Percentiles rank a stretch among this genome's conserved stretches.
These are phyloP conservation scores for Arbutus unedo DNA, from an alignment of 148 eudicot genomes.

Conservation along the genomic window DNA sequence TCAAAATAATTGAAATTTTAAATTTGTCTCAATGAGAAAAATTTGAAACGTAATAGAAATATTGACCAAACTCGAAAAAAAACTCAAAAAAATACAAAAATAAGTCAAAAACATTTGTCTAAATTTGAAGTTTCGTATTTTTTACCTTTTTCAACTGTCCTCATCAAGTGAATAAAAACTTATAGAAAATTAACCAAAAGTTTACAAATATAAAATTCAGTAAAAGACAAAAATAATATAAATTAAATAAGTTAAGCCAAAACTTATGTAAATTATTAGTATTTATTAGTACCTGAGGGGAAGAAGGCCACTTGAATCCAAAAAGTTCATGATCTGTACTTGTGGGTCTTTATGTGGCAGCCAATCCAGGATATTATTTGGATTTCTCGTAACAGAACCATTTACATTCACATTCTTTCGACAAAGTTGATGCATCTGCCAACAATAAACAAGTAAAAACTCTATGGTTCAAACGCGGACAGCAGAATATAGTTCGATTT, in stretches of 20 bases:
- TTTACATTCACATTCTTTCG: conserved; percentile 15
- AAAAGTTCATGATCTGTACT: conserved; percentile 38
- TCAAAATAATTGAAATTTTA: no score
- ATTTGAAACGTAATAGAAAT: no score
- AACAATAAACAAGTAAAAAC: background rate
- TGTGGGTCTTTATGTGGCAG: conserved; percentile 46
- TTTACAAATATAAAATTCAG: background rate
- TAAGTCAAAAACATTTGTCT: no score
- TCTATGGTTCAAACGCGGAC: no score
- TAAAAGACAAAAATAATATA: no score
- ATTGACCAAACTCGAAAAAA: no score
- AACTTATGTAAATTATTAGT: background rate
- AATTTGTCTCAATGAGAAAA: no score
- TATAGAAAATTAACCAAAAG: background rate
- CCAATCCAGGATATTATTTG: conserved; percentile 36
- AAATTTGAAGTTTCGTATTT: no score
- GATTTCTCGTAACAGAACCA: conserved; percentile 20
- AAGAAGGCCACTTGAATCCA: conserved; percentile 45
- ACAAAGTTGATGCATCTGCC: conserved; percentile 24
- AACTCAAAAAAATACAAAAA: no score
- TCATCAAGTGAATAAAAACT: background rate
- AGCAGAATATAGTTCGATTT: no score
- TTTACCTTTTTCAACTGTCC: no score
- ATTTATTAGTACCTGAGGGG: conserved; percentile 30
- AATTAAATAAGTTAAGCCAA: background rate